Conservation (phyloP, 768 basidiomycete species). For the Suillus brevipes region DNA sequence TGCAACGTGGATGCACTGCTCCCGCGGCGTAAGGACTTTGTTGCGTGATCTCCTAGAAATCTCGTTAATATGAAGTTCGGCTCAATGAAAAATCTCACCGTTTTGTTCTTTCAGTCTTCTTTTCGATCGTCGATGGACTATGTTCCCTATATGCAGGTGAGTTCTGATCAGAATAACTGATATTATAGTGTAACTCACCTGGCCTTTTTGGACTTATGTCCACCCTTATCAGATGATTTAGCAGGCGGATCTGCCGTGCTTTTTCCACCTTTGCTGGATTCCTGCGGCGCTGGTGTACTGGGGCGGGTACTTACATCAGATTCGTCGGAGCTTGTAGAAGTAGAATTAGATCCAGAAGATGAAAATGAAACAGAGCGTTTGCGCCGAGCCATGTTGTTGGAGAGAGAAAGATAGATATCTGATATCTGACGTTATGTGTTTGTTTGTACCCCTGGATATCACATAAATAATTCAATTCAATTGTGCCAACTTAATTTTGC, state of each 20-base stretch:
- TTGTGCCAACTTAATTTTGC: no score
- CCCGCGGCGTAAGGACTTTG: background rate
- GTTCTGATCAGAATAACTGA: background rate
- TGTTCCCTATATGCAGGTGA: background rate
- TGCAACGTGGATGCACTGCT: conserved; percentile 10
- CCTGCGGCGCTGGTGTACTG: background rate
- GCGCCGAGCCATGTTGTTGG: background rate
- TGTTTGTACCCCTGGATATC: no score
- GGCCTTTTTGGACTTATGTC: background rate
- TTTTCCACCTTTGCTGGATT: background rate
- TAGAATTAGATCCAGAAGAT: background rate
- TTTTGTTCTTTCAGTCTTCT: background rate
- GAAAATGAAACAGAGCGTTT: background rate
- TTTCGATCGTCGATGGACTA: background rate
- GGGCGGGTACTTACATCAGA: background rate
- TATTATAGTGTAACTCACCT: background rate
- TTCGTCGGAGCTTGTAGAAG: background rate
- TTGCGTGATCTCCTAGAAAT: background rate
- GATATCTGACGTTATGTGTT: no score
- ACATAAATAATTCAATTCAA: no score
- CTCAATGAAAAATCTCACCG: background rate
- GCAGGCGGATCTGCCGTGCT: no score
- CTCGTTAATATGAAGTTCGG: background rate
- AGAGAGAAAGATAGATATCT: background rate
- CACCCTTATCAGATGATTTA: background rate